A percentile compares a stretch with the other conserved stretches of the same genome.
Conservation (phyloP, 2,329 filamentous ascomycete genomes). For the Graphiopsis chlorocephala region DNA sequence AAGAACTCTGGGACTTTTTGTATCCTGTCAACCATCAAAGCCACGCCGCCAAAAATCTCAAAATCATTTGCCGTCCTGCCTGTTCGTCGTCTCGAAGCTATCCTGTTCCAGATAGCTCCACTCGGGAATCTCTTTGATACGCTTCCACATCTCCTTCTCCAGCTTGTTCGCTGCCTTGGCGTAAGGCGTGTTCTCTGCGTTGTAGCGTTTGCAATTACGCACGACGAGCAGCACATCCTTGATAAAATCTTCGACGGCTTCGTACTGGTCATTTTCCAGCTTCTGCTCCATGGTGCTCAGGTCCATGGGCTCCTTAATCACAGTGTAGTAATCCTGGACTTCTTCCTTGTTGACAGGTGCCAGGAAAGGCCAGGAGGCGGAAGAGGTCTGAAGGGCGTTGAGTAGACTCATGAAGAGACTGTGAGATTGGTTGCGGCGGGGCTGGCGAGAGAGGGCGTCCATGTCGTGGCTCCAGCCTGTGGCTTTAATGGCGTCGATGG, state of each 20-base stretch:
- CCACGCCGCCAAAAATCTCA: background rate
- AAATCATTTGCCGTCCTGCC: conserved; percentile 18
- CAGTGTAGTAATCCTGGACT: conserved; percentile 97
- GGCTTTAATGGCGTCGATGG: conserved; percentile 80
- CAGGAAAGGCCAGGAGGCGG: conserved; percentile 90
- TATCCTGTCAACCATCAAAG: background rate
- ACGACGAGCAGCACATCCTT: conserved; percentile 86
- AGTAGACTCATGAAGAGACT: conserved; percentile 89
- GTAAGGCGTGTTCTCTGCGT: conserved; percentile 91
- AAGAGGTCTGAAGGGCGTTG: conserved; percentile 92
- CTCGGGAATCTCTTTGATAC: conserved; percentile 87
- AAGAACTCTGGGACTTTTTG: background rate
- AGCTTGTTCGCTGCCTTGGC: conserved; percentile 92
- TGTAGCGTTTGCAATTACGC: conserved; percentile 93
- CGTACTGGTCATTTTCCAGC: conserved; percentile 89
- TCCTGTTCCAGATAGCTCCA: conserved; percentile 57
- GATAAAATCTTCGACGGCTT: conserved; percentile 88
- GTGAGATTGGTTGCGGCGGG: conserved; percentile 93
- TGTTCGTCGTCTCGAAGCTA: conserved; percentile 34
- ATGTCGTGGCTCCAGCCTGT: conserved; percentile 97
- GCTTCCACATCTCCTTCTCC: conserved; percentile 92
- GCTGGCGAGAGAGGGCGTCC: conserved; percentile 93
- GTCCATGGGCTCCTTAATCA: conserved; percentile 98
- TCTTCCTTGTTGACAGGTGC: conserved; percentile 93
- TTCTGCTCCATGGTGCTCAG: conserved; percentile 93